Evolutionary conservation across 257 asterid genomes (phyloP).

Genomic region (Lavandula angustifolia): DNA sequence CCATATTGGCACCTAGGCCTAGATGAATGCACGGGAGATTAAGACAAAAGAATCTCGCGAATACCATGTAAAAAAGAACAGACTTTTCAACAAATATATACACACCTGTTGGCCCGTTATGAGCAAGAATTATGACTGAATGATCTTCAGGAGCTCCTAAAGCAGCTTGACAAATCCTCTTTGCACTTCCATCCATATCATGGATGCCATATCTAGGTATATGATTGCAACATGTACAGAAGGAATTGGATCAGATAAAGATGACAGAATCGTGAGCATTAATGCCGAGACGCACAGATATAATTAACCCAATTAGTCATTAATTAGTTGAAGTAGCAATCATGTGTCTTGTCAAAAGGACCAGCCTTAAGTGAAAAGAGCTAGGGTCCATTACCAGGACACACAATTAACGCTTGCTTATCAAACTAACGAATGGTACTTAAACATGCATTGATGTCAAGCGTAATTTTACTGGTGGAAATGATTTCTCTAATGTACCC

Average conservation of each 20-base stretch:
- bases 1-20: slow-evolving; percentile 74
- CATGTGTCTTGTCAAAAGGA: neutral
- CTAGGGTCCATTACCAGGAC: neutral
- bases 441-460: neutral
- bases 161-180: slow-evolving; percentile 68
- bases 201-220: slow-evolving; percentile 62
- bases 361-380: neutral
- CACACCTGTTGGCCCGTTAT: slow-evolving; percentile 89
- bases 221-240: slow-evolving; percentile 24
- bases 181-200: slow-evolving; percentile 72
- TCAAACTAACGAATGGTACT: neutral
- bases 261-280: slow-evolving; percentile 1
- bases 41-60: slow-evolving; percentile 25
- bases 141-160: slow-evolving; percentile 67
- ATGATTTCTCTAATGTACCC: slow-evolving; percentile 6
- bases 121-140: slow-evolving; percentile 81
- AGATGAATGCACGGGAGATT: slow-evolving; percentile 29
- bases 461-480: neutral
- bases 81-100: slow-evolving; percentile 21
- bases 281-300: neutral
- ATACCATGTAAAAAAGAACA: slow-evolving; percentile 2
- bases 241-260: slow-evolving; percentile 19
- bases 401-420: neutral
- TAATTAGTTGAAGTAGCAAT: neutral
- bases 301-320: neutral